Percentiles rank a stretch among this genome's conserved stretches.
Conservation (phyloP, 2,329 filamentous ascomycete genomes). For the Sordariomycetes sp. region DNA sequence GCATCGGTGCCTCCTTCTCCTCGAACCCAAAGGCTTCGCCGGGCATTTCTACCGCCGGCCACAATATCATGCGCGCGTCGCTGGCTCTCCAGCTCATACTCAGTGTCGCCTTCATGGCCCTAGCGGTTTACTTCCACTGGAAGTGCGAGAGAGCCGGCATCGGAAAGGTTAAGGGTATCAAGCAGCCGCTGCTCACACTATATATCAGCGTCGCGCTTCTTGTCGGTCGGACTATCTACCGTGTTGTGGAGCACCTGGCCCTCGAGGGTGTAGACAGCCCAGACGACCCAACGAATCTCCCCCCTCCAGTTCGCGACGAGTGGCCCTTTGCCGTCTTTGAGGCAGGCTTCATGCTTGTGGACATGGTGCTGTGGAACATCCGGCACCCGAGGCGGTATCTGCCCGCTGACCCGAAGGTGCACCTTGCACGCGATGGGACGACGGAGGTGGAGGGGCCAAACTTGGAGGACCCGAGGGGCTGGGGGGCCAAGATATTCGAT, state of each 20-base stretch:
- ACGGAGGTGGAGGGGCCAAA: background rate
- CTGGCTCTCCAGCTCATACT: constrained; percentile 35
- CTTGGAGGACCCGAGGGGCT: background rate
- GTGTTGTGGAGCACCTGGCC: constrained; percentile 39
- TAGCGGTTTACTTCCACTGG: constrained; percentile 33
- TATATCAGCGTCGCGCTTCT: constrained; percentile 25
- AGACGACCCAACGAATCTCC: background rate
- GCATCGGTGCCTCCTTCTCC: constrained; percentile 26
- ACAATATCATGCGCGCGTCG: constrained; percentile 26
- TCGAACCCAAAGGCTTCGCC: constrained; percentile 22
- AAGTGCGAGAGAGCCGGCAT: constrained; percentile 16
- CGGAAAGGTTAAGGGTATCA: background rate
- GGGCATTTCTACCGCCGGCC: constrained; percentile 20
- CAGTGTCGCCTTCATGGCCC: constrained; percentile 28
- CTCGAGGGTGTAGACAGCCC: constrained; percentile 8
- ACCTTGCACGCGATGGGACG: background rate
- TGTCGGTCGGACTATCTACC: constrained; percentile 39
- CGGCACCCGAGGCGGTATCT: constrained; percentile 29
- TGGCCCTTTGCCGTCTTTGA: constrained; percentile 37
- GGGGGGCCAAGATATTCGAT: background rate
- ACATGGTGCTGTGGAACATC: constrained; percentile 30
- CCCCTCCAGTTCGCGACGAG: constrained; percentile 26
- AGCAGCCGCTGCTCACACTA: constrained; percentile 11
- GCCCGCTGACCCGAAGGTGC: constrained; percentile 12
- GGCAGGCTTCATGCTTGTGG: constrained; percentile 27